Evolutionary conservation across 2,329 filamentous ascomycete genomes (phyloP), one percentile per base, ranked within the genome.

Genomic region (Trichoderma sp.): DNA sequence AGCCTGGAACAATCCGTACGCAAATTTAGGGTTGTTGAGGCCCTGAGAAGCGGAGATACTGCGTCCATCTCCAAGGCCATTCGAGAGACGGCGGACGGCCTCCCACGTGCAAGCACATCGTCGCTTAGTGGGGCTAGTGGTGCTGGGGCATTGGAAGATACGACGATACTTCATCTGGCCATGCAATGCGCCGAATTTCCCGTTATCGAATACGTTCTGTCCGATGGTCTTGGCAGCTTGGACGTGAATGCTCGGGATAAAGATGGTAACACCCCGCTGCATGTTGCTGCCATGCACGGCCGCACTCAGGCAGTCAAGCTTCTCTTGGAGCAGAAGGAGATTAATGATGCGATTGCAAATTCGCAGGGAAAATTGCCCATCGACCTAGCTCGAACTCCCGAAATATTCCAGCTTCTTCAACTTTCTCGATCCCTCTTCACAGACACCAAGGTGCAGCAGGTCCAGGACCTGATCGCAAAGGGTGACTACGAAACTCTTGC

Each of bases 351-450:
- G 7, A 84, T 96, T 60, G 84, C 90, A 67, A 99, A 99, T 81
- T 89, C 90, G 76, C 90, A 92, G 69, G 94, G 93, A 65, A 93
- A 94, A 76, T 87, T 94, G 4, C 90, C 96, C 5, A 87, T 98
- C 63, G 96, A 99, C 76, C 84, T 97, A 53, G 93, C 96, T 5
- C 90, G 94, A 49, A 97, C 90, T 31, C 93, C 96, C 1, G 95
- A 98, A 21, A 97, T 98, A 68, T 98, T 97, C 82, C 94, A 98
- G 81, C 91, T 95, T 76, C 86, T 99, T 64, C 96, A 99, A 80
- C 89, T 98, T 19, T 91, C 94, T 10, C 88, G 94, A 56, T 97
- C 94, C 5, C 84, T 97, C 62, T 98, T 95, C 78, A 91, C 96
- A 68, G 96, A 99, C 75, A 87, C 86, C 72, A 96, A 95, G 78